Percentiles rank a stretch among this genome's conserved stretches.
phyloP scores from a whole-genome alignment of 805 yeast species.

The Cyberlindnera saturnus region DNA sequence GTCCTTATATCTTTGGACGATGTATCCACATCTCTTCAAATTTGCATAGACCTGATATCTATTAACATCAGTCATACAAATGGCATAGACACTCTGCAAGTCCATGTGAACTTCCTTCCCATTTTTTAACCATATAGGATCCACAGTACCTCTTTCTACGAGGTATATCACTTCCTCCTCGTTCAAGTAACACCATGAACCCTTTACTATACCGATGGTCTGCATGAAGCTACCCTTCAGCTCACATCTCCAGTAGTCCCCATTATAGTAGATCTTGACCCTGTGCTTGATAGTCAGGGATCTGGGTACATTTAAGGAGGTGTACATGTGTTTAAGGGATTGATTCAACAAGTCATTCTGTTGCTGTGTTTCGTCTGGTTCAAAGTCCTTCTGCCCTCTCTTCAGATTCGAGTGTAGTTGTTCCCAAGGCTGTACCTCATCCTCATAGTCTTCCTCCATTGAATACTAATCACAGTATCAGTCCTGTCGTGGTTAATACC shows the following conservation, averaged over 20 bases:
- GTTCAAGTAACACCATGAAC: slow-evolving; percentile 44
- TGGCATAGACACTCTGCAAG: slow-evolving; percentile 57
- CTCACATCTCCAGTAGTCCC: slow-evolving; percentile 28
- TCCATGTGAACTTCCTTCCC: slow-evolving; percentile 31
- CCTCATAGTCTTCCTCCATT: slow-evolving; percentile 26
- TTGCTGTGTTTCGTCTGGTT: slow-evolving; percentile 64
- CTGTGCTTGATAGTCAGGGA: slow-evolving; percentile 43
- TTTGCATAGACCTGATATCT: slow-evolving; percentile 64
- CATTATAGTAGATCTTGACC: slow-evolving; percentile 43
- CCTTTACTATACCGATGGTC: slow-evolving; percentile 56
- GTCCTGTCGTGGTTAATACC: neutral
- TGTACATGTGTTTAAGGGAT: slow-evolving; percentile 67
- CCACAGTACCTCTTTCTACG: slow-evolving; percentile 70
- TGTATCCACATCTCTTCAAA: slow-evolving; percentile 73
- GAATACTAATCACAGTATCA: neutral
- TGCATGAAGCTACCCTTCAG: slow-evolving; percentile 71
- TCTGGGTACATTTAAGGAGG: slow-evolving; percentile 48
- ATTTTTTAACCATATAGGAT: slow-evolving; percentile 26
- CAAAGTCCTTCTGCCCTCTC: slow-evolving; percentile 82
- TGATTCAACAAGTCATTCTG: slow-evolving; percentile 44
- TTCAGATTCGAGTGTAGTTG: slow-evolving; percentile 39
- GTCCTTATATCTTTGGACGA: slow-evolving; percentile 37
- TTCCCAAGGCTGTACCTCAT: slow-evolving; percentile 50
- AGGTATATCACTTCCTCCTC: slow-evolving; percentile 72
- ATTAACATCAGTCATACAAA: slow-evolving; percentile 41